Base-by-base conservation (phyloP, 768 basidiomycete species). In the Boletellus sp. region DNA sequence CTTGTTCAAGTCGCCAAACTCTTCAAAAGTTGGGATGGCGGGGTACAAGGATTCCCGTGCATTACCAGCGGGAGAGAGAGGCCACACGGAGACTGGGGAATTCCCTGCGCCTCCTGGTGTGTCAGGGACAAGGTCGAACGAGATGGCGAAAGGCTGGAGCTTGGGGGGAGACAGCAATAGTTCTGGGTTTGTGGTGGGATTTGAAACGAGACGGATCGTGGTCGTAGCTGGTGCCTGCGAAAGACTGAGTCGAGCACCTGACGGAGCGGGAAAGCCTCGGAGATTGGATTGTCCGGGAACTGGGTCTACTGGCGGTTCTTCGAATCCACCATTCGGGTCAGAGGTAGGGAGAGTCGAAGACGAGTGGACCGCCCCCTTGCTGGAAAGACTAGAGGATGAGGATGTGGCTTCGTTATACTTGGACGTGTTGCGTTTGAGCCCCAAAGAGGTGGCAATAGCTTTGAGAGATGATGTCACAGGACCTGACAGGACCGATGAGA, bases 381-480 rank as follows among this genome's bases (percentile, higher is more conserved):
- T 61, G n/a, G 62, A 54, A 22, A 63, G 50, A 42, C 58, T 57
- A 23, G 67, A 63, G 24, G 71, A 70, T 10, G 72, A 69, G 10
- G 70, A 66, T 11, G 54, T 36, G 0, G 53, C 48, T 24, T 24
- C 42, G 16, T 31, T 38, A 31, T 42, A 40, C 45, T 63, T 60
- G 24, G 55, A 51, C 24, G 23, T 24, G 32, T 69, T 63, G 24
- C 82, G 82, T 65, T 83, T 87, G 58, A 90, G 75, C 35, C 85
- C 85, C 24, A 89, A 72, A 12, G 89, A 88, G 36, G 73, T 83
- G n/a, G 86, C 90, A 36, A 92, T 72, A 0, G 85, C 82, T 63
- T 77, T 85, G 53, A 93, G 77, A 33, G 90, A 91, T 1, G 88
- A 88, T 38, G 75, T 71, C 15, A 90, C 79, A n/a, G 80, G 75